Conservation (phyloP, 495 filamentous ascomycete genomes). For the Penicillium macrosclerotiorum region DNA sequence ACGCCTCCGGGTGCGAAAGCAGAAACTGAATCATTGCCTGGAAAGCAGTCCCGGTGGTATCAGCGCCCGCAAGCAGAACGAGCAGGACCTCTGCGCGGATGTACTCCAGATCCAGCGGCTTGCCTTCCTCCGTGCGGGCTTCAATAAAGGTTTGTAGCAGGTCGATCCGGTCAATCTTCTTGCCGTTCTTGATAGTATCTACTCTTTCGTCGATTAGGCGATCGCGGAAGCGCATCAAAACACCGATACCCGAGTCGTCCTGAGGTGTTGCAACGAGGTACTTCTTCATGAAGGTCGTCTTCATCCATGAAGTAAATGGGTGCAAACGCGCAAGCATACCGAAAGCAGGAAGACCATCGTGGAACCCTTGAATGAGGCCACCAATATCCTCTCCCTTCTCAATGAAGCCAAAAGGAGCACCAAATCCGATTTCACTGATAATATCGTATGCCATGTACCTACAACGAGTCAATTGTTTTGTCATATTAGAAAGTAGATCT, state of each 20-base stretch:
- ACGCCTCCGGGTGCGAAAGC: conserved; percentile 42
- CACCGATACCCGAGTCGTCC: conserved; percentile 45
- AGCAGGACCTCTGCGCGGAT: conserved; percentile 55
- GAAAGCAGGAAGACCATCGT: conserved; percentile 48
- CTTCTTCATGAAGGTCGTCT: conserved; percentile 52
- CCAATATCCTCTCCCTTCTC: conserved; percentile 56
- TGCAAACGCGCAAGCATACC: conserved; percentile 49
- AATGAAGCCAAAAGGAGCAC: conserved; percentile 60
- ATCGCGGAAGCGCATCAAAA: conserved; percentile 50
- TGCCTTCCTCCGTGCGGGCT: conserved; percentile 43
- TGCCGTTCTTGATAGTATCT: conserved; percentile 25
- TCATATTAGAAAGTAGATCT: no score
- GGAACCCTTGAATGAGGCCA: conserved; percentile 52
- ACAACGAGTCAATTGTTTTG: no score
- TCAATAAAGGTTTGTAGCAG: conserved; percentile 40
- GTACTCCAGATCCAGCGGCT: conserved; percentile 47
- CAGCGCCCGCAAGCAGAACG: conserved; percentile 60
- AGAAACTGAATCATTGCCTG: conserved; percentile 53
- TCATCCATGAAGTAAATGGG: conserved; percentile 52
- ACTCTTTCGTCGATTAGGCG: conserved; percentile 43
- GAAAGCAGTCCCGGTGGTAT: conserved; percentile 60
- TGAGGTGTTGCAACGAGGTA: conserved; percentile 54
- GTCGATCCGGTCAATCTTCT: conserved; percentile 25
- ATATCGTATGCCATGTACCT: conserved; percentile 61
- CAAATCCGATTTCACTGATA: conserved; percentile 63